A percentile compares a stretch with the other conserved stretches of the same genome.
phyloP scores from a whole-genome alignment of 805 yeast genomes.

The Diddensiella santjacobensis region DNA sequence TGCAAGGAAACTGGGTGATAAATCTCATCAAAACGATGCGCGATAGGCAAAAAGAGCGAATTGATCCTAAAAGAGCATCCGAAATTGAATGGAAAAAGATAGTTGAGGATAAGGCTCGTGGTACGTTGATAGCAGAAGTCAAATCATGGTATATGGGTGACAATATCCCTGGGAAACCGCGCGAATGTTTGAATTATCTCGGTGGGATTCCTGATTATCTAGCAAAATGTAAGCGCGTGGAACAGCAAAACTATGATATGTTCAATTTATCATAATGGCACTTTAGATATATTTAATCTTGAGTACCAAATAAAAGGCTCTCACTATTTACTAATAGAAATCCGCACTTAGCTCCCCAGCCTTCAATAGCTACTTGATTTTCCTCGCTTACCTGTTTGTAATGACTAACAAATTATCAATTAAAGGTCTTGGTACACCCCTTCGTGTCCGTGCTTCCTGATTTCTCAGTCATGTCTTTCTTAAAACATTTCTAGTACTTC shows the following conservation, averaged over 20 bases:
- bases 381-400: too few species aligned
- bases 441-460: too few species aligned
- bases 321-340: too few species aligned
- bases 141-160: slow-evolving; percentile 34
- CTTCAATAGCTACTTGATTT: too few species aligned
- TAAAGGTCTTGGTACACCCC: too few species aligned
- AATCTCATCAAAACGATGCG: slow-evolving; percentile 19
- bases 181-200: slow-evolving; percentile 26
- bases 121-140: slow-evolving; percentile 26
- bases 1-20: slow-evolving; percentile 28
- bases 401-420: too few species aligned
- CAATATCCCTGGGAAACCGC: slow-evolving; percentile 31
- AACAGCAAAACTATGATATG: neutral
- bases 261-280: neutral
- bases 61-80: slow-evolving; percentile 25
- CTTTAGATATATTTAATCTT: neutral
- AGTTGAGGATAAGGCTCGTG: slow-evolving; percentile 22
- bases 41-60: slow-evolving; percentile 11
- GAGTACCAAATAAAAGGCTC: neutral
- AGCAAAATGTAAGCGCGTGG: neutral
- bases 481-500: too few species aligned
- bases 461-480: too few species aligned
- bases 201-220: slow-evolving; percentile 27
- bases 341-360: too few species aligned
- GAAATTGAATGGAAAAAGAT: slow-evolving; percentile 22